Conservation (phyloP, 768 basidiomycete genomes). For the Leccinum truebloodii region DNA sequence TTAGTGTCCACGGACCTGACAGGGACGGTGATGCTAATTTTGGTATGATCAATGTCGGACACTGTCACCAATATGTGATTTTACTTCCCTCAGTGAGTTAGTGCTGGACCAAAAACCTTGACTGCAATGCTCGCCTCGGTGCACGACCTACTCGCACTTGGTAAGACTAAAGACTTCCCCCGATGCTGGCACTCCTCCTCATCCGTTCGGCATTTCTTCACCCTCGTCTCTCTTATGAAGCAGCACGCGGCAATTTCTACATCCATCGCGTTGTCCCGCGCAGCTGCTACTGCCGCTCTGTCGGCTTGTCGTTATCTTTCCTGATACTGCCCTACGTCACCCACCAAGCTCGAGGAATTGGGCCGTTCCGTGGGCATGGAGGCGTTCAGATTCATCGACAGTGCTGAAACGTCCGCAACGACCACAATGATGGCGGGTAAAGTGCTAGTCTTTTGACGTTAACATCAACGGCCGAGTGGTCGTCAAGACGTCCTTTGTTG, state of each 20-base stretch:
- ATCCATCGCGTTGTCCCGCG: slow-evolving; percentile 29
- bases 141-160: slow-evolving; percentile 10
- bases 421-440: slow-evolving; percentile 73
- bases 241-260: slow-evolving; percentile 51
- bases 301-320: slow-evolving; percentile 25
- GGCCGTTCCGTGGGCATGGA: too few relatives aligned
- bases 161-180: slow-evolving; percentile 9
- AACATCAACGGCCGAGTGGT: slow-evolving; percentile 52
- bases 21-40: too few relatives aligned
- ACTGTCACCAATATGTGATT: too few relatives aligned
- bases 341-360: too few relatives aligned
- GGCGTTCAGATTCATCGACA: slow-evolving; percentile 45
- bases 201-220: too few relatives aligned
- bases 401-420: slow-evolving; percentile 42
- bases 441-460: slow-evolving; percentile 72
- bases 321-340: background rate
- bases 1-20: too few relatives aligned
- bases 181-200: too few relatives aligned
- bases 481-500: slow-evolving; percentile 75
- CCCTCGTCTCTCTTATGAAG: slow-evolving; percentile 51
- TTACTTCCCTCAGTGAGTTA: too few relatives aligned
- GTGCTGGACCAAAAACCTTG: too few relatives aligned
- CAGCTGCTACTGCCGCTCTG: slow-evolving; percentile 19
- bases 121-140: background rate
- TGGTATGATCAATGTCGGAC: too few relatives aligned